phyloP scores from a whole-genome alignment of 495 filamentous ascomycete genomes.

The Penicillium verhagenii region DNA sequence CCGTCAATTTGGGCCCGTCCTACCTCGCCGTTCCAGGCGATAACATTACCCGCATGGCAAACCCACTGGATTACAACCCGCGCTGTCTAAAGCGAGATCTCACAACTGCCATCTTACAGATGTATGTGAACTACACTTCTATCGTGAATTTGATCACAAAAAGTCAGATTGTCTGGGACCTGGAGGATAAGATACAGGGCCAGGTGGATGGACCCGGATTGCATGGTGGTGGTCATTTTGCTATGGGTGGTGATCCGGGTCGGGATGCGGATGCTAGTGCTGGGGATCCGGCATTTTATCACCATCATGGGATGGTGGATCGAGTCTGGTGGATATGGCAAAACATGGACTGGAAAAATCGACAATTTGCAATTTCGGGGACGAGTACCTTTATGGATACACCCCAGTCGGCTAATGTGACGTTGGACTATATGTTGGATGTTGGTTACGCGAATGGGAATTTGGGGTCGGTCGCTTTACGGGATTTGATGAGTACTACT shows the following conservation, averaged over 20 bases:
- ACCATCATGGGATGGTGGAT: constrained; percentile 71
- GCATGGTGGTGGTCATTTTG: constrained; percentile 62
- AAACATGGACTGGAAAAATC: constrained; percentile 47
- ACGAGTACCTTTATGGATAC: constrained; percentile 58
- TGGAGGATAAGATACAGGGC: constrained; percentile 51
- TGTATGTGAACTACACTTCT: constrained; percentile 49
- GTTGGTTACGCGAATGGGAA: constrained; percentile 39
- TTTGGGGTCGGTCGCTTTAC: constrained; percentile 34
- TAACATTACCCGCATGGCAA: constrained; percentile 9
- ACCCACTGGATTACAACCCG: constrained; percentile 49
- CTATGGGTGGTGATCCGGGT: constrained; percentile 60
- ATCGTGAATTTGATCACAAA: constrained; percentile 42
- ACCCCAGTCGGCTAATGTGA: constrained; percentile 47
- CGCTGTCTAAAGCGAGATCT: constrained; percentile 67
- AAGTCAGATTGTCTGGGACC: constrained; percentile 45
- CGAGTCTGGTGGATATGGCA: constrained; percentile 73
- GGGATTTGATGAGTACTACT: constrained; percentile 50
- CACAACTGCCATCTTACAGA: constrained; percentile 38
- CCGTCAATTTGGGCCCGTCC: constrained; percentile 52
- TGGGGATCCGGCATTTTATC: constrained; percentile 66
- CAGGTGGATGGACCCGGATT: constrained; percentile 49
- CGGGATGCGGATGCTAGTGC: constrained; percentile 59
- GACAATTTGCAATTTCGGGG: constrained; percentile 47
- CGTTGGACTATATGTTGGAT: constrained; percentile 45
- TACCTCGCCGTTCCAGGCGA: constrained; percentile 25